Evolutionary conservation across 2,329 filamentous ascomycete genomes (phyloP), one percentile per base, ranked within the genome.

Genomic region (Botrytis squamosa): DNA sequence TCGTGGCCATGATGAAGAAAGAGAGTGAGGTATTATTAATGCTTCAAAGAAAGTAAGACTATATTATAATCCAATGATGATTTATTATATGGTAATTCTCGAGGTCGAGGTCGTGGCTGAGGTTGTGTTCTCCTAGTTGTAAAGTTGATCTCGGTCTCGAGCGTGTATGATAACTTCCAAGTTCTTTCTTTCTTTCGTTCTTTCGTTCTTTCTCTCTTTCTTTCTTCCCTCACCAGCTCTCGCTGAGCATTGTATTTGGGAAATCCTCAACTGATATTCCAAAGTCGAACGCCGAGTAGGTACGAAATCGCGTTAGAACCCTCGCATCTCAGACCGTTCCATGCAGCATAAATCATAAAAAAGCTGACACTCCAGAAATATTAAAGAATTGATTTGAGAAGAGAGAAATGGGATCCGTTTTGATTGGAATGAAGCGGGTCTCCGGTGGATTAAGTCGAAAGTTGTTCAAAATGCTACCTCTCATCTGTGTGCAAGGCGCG

Each of bases 1-100:
- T 89, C 78, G 85, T 79, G 74, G 87, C 81, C 87, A 90, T 89
- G 55, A 38, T 76, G 64, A 75, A 73, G 42, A 14, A 64, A 46
- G 49, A 36, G 60, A 46, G 52, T 38, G 14, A 57, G 46, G 25
- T n/a, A 36, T 40, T 62, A 42, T 38, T 18, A 57, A 33, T 71
- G 12, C 33, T 52, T n/a, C 20, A 71, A 66, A 44, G 59, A 71
- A n/a, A 66, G 70, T 18, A 25, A 55, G 20, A 25, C 52, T 36
- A 33, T 57, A 18, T 57, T 44, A 29, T 57, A 25, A 55, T 71
- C 8, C 46, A 66, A 64, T 52, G 20, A 4, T 52, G 12, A n/a
- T 62, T 40, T 70, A 52, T 59, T 29, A 10, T 29, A 38, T 49
- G 42, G 33, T 33, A 44, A 71, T 33, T 57, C 44, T 66, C 60